Evolutionary conservation across 305 asterid species (phyloP).

Genomic region (Rubia tinctorum): DNA sequence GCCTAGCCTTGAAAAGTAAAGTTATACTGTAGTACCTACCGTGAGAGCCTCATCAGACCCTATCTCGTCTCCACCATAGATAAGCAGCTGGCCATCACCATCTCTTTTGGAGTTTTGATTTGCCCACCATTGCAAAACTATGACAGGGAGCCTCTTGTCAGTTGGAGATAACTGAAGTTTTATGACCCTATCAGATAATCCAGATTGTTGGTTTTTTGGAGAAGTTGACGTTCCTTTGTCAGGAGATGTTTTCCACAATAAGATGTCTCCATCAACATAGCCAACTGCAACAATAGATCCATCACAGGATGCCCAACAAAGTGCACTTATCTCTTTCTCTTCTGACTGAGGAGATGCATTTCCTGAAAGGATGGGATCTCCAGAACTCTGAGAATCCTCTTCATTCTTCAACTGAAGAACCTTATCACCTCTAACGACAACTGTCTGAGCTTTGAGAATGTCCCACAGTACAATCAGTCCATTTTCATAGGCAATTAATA

Average conservation of each 20-base stretch:
- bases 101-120: constrained; percentile 48
- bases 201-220: constrained; percentile 43
- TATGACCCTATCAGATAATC: constrained; percentile 55
- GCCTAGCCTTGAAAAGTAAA: not conserved
- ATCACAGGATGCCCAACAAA: constrained; percentile 89
- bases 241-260: constrained; percentile 69
- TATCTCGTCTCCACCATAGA: constrained; percentile 93
- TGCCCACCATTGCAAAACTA: constrained; percentile 78
- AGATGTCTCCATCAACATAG: constrained; percentile 85
- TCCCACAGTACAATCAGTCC: constrained; percentile 92
- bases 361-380: constrained; percentile 30
- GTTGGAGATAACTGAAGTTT: constrained; percentile 76
- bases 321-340: constrained; percentile 85
- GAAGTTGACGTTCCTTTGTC: constrained; percentile 44
- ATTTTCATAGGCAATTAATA: constrained; percentile 72
- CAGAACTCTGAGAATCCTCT: constrained; percentile 37
- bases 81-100: constrained; percentile 63
- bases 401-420: constrained; percentile 60
- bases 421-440: constrained; percentile 71
- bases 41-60: constrained; percentile 85
- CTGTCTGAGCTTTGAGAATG: constrained; percentile 50
- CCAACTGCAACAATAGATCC: constrained; percentile 89
- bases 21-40: constrained; percentile 38
- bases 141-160: constrained; percentile 83
- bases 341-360: constrained; percentile 49